Evolutionary conservation across 2,329 filamentous ascomycete species (phyloP).

Genomic region (Colletotrichum sidae): DNA sequence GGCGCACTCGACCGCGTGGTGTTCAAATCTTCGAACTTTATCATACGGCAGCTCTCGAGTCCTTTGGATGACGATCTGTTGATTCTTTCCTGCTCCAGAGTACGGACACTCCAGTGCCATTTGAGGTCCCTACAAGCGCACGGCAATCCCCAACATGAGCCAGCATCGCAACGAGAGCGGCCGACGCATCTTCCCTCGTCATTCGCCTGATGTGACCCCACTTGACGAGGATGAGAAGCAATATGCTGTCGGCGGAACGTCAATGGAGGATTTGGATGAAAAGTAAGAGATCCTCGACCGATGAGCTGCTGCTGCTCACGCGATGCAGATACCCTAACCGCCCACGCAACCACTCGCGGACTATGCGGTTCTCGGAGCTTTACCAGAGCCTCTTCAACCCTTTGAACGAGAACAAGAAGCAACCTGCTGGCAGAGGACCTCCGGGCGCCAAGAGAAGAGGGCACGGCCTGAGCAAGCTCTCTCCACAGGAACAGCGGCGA

Average conservation of each 20-base stretch:
- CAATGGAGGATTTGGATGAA: slow-evolving; percentile 56
- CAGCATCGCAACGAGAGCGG: slow-evolving; percentile 39
- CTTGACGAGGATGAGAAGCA: slow-evolving; percentile 64
- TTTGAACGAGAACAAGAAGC: slow-evolving; percentile 80
- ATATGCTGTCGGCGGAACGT: slow-evolving; percentile 55
- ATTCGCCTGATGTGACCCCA: slow-evolving; percentile 53
- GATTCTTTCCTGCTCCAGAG: no score
- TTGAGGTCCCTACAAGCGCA: background rate
- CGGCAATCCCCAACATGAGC: slow-evolving; percentile 46
- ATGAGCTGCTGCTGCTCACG: slow-evolving; percentile 28
- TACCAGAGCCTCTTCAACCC: slow-evolving; percentile 86
- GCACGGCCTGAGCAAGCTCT: slow-evolving; percentile 67
- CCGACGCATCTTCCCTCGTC: slow-evolving; percentile 12
- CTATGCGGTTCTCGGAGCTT: slow-evolving; percentile 84
- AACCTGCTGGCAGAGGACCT: slow-evolving; percentile 67
- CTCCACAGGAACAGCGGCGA: slow-evolving; percentile 81
- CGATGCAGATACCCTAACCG: slow-evolving; percentile 81
- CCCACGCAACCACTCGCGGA: slow-evolving; percentile 83
- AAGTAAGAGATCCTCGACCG: slow-evolving; percentile 48
- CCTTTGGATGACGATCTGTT: no score
- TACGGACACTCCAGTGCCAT: no score
- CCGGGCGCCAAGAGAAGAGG: slow-evolving; percentile 70
- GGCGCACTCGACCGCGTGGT: no score
- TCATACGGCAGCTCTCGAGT: no score
- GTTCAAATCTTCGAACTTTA: no score